Evolutionary conservation across 2,329 filamentous ascomycete genomes (phyloP), one percentile per base, ranked within the genome.

Genomic region (Byssoonygena ceratinophila): DNA sequence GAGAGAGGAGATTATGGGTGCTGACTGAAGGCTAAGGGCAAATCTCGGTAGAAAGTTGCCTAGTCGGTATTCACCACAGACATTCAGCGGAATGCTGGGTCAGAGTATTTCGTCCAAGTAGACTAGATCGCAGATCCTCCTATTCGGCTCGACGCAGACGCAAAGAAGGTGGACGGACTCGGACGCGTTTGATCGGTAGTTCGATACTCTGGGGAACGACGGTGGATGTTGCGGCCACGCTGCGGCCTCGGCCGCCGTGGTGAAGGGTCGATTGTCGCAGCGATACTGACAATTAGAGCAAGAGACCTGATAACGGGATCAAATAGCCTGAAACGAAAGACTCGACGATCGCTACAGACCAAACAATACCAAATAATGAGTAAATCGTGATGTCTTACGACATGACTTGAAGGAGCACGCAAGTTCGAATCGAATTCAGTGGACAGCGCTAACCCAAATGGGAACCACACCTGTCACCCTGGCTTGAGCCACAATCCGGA

Each of bases 171-270:
- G n/a, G n/a, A n/a, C n/a, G n/a, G n/a, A n/a, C n/a, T n/a, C n/a
- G n/a, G n/a, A n/a, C n/a, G n/a, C n/a, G n/a, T n/a, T n/a, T n/a
- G n/a, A n/a, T n/a, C n/a, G n/a, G n/a, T n/a, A n/a, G n/a, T n/a
- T n/a, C n/a, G n/a, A n/a, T n/a, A n/a, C n/a, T 29, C 12, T 20
- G 20, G 12, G 14, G 6, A 12, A 27, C 37, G 29, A 29, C 37
- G 16, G 29, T 12, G 9, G 32, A 37, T 27, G 7, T 45, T 7
- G 39, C 27, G 40, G 29, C 31, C 40, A 51, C 49, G 40, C 49
- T 37, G 49, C 49, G 49, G 49, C 49, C 49, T 45, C 22, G 49
- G 49, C 49, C 49, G 49, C 39, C 12, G 49, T 45, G 49, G 40
- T 45, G 39, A 45, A 27, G n/a, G 27, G 49, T n/a, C 14, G 46